Conservation (phyloP, 2,329 filamentous ascomycete species). For the Cadophora luteo-olivacea region DNA sequence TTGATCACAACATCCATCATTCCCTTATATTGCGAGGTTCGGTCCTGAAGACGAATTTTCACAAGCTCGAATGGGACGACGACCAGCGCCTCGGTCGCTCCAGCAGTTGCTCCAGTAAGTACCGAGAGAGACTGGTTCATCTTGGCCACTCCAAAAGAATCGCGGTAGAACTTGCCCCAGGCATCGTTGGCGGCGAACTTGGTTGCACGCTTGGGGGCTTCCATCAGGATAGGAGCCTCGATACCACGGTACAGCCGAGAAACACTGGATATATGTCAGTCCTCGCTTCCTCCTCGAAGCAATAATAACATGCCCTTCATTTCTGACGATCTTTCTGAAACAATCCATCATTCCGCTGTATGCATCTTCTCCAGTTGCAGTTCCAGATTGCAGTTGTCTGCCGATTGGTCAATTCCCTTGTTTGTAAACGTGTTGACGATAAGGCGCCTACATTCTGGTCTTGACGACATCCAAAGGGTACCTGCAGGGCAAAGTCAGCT, state of each 20-base stretch:
- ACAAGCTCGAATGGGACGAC: slow-evolving; percentile 98
- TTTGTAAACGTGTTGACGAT: background rate
- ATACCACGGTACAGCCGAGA: slow-evolving; percentile 96
- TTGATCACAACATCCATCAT: slow-evolving; percentile 81
- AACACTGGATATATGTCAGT: slow-evolving; percentile 58
- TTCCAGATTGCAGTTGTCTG: slow-evolving; percentile 86
- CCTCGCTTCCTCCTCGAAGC: background rate
- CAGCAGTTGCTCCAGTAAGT: slow-evolving; percentile 91
- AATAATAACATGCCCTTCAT: slow-evolving; percentile 76
- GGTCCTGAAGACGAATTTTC: slow-evolving; percentile 98
- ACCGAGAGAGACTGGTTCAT: slow-evolving; percentile 93
- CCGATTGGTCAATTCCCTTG: slow-evolving; percentile 28
- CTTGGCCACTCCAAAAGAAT: slow-evolving; percentile 80
- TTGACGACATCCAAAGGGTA: slow-evolving; percentile 99
- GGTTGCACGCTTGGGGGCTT: slow-evolving; percentile 93
- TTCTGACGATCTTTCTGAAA: slow-evolving; percentile 94
- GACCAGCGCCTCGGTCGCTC: slow-evolving; percentile 94
- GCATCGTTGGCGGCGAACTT: slow-evolving; percentile 99
- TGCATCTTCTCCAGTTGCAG: slow-evolving; percentile 74
- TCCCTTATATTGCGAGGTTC: slow-evolving; percentile 87
- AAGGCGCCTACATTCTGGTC: slow-evolving; percentile 81
- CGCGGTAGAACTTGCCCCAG: slow-evolving; percentile 95
- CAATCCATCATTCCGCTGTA: slow-evolving; percentile 99
- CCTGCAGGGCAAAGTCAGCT: slow-evolving; percentile 59
- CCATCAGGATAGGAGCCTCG: slow-evolving; percentile 95